Evolutionary conservation across 2,329 filamentous ascomycete species (phyloP), one percentile per base, ranked within the genome.

Genomic region (Lecanoromycetidae sp.): DNA sequence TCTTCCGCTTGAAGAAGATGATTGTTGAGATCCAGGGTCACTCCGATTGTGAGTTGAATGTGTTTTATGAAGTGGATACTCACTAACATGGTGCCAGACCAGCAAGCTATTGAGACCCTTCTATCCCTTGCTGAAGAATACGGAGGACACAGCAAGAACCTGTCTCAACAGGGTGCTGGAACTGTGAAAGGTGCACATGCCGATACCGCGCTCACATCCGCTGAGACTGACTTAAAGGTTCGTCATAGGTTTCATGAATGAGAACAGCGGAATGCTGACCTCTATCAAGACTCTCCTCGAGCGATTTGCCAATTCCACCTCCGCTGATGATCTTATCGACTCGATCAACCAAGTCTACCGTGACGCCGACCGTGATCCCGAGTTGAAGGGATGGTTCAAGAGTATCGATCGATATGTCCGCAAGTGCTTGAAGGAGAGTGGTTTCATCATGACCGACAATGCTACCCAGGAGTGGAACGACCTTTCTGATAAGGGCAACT

Each of bases 1-100:
- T 95, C 58, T 94, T 80, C 76, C 84, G 91, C 30, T 68, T 98
- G 56, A 98, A 90, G 79, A 96, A 96, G 78, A 94, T 96, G 84
- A 71, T 98, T 32, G 80, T 95, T 37, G 91, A 98, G 67, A 87
- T 94, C 58, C 91, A 98, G 68, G 85, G 90, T 48, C 91, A 96
- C 61, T 78, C 85, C 49, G 90, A 98, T 59, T 98, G 76, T 79
- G 66, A 63, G 74, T 67, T 12, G 3, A n/a, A 38, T 27, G 9
- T 42, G 6, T 15, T 13, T 29, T 9, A 33, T 34, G 35, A 26
- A 13, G 36, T 44, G 46, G 20, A 19, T 27, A 25, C 61, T 67
- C 52, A 66, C 55, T 27, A 22, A 1, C 37, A n/a, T n/a, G n/a
- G n/a, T 20, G 15, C 5, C 55, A 80, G 76, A 96, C 66, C 80